A percentile compares a stretch with the other conserved stretches of the same genome.
These are phyloP conservation scores for Pythium apleroticum DNA, from an alignment of 352 stramenopile species.

Conservation along the genomic window DNA sequence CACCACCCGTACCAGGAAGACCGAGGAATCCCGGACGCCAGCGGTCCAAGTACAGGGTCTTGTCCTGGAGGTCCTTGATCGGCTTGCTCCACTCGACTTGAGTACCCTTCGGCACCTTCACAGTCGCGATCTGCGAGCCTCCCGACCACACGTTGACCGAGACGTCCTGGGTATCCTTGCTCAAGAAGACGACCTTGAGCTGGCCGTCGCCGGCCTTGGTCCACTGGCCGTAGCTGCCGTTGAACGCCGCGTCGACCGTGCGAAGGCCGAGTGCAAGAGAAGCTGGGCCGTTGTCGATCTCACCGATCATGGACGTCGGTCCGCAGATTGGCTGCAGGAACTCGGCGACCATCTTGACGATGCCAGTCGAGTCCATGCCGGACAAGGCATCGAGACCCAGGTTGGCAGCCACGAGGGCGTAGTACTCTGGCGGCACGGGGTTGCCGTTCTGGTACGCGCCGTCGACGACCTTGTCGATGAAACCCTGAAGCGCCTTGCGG, in stretches of 20 bases:
- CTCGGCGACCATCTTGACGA: slow-evolving; percentile 35
- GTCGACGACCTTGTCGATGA: slow-evolving; percentile 47
- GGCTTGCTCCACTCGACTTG: slow-evolving; percentile 37
- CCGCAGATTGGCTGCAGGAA: slow-evolving; percentile 60
- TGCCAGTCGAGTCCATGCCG: slow-evolving; percentile 42
- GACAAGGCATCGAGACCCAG: slow-evolving; percentile 40
- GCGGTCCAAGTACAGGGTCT: slow-evolving; percentile 70
- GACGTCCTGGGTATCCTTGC: slow-evolving; percentile 41
- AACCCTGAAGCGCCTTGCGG: slow-evolving; percentile 38
- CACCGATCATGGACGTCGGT: slow-evolving; percentile 42
- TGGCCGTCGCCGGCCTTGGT: slow-evolving; percentile 38
- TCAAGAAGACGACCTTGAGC: slow-evolving; percentile 41
- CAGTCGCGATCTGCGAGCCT: slow-evolving; percentile 39
- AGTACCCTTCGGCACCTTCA: slow-evolving; percentile 35
- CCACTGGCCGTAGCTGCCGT: slow-evolving; percentile 39
- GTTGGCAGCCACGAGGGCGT: slow-evolving; percentile 38
- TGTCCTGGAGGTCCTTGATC: slow-evolving; percentile 35
- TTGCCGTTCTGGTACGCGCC: slow-evolving; percentile 40
- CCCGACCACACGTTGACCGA: slow-evolving; percentile 53
- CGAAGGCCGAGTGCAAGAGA: slow-evolving; percentile 41
- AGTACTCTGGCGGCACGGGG: slow-evolving; percentile 32
- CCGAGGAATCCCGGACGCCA: slow-evolving; percentile 58
- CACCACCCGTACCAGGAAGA: slow-evolving; percentile 52
- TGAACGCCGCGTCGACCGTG: slow-evolving; percentile 38
- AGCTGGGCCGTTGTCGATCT: slow-evolving; percentile 46